Percentiles rank a stretch among this genome's conserved stretches.
phyloP scores from a whole-genome alignment of 2,329 filamentous ascomycete species.

The Calycina herbarum region DNA sequence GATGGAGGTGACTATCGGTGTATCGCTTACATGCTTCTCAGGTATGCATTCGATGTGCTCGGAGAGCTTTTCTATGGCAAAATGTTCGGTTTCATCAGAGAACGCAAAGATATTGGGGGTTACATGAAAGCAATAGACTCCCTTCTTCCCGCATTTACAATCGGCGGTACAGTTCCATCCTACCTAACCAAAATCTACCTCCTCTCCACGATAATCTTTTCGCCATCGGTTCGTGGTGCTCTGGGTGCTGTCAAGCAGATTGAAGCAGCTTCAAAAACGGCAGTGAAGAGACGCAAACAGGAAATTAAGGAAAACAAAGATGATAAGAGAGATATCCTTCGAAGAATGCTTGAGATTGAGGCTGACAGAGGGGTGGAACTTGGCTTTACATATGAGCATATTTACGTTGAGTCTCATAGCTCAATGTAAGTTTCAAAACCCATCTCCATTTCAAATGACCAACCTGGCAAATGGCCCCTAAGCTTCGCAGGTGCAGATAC shows the following conservation, averaged over 20 bases:
- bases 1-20: not conserved
- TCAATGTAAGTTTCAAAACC: not conserved
- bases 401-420: not conserved
- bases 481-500: not conserved
- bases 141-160: conserved; percentile 40
- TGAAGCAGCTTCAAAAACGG: not conserved
- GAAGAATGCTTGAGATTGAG: not conserved
- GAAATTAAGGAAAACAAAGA: not conserved
- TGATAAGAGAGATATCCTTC: not conserved
- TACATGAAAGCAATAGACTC: conserved; percentile 62
- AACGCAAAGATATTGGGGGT: conserved; percentile 68
- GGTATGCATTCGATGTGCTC: conserved; percentile 37
- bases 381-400: not conserved
- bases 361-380: not conserved
- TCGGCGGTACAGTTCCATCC: conserved; percentile 6
- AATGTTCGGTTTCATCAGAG: conserved; percentile 70
- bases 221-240: not conserved
- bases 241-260: not conserved
- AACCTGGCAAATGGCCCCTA: not conserved
- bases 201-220: not conserved
- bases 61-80: conserved; percentile 73
- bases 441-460: not conserved
- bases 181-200: not conserved
- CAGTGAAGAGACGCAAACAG: not conserved
- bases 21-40: not conserved